Evolutionary conservation across 2,329 filamentous ascomycete species (phyloP), one percentile per base, ranked within the genome.

Genomic region (Elsinoe perseae): DNA sequence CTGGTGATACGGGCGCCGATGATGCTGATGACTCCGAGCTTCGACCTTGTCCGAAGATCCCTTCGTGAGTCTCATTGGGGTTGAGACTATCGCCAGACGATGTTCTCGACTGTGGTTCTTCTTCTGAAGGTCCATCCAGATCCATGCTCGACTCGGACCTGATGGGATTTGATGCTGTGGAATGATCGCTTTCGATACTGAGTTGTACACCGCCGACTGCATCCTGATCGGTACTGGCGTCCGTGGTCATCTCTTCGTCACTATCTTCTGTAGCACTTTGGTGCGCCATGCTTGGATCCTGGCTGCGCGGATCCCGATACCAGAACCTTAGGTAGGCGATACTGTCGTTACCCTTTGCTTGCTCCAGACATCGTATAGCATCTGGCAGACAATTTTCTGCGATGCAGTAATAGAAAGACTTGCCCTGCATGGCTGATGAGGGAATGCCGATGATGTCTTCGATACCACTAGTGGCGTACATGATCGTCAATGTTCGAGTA

Each of bases 301-400:
- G 72, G 55, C 71, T 77, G 27, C 85, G 77, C 16, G 88, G 88
- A 66, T 93, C 85, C 54, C 87, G 80, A 65, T 87, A 92, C 80
- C 84, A 88, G 68, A 95, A 95, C 16, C 89, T 85, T 58, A 95
- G 76, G 64, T 95, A 95, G 1, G 89, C 89, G 64, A 95, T 93
- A 1, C 89, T 95, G 68, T 95, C 88, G 64, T 95, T 95, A 25
- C 86, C 85, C 68, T 95, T 95, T 20, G 89, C 89, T 61, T 86
- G 86, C 69, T 95, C 89, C 28, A 95, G 72, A 64, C 86, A 91
- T 60, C 82, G 80, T 30, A 92, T 82, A 2, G 88, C 88, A 63
- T 93, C 87, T 7, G 80, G 75, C 25, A 93, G 75, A 62, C 87
- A 93, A 59, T 83, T 85, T 62, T 87, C 82, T 57, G 87, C 81